These are phyloP conservation scores for Dothiorella sarmentorum DNA, from an alignment of 2,329 filamentous ascomycete species.

Conservation along the genomic window DNA sequence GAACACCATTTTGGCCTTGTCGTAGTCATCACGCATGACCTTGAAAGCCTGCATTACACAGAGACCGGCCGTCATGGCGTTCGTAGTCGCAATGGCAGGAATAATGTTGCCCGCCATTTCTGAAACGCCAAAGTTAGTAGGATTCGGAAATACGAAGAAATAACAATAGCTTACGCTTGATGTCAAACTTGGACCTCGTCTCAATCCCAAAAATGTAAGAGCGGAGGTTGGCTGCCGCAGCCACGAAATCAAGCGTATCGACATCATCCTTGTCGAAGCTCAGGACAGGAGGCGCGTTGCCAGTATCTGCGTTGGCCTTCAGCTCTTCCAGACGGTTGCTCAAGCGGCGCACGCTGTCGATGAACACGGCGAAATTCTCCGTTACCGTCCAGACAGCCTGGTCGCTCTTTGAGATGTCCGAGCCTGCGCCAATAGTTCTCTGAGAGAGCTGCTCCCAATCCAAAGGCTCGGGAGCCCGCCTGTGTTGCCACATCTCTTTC, in stretches of 20 bases:
- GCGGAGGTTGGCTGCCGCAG: constrained; percentile 83
- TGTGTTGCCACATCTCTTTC: constrained; percentile 94
- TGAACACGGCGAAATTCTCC: constrained; percentile 84
- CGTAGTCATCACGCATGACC: constrained; percentile 69
- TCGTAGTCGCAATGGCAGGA: constrained; percentile 95
- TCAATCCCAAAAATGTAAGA: constrained; percentile 89
- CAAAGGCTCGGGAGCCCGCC: constrained; percentile 69
- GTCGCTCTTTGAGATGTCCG: constrained; percentile 59
- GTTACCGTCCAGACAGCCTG: constrained; percentile 77
- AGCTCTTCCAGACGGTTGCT: constrained; percentile 68
- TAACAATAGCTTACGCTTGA: constrained; percentile 59
- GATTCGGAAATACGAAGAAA: background rate
- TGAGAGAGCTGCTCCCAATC: constrained; percentile 61
- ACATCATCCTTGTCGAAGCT: constrained; percentile 96
- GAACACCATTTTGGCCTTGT: constrained; percentile 79
- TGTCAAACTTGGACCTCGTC: constrained; percentile 85
- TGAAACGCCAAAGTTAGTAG: constrained; percentile 22
- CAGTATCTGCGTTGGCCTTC: constrained; percentile 53
- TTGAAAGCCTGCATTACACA: constrained; percentile 94
- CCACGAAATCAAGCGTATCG: constrained; percentile 92
- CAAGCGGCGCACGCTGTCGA: constrained; percentile 74
- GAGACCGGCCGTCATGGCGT: constrained; percentile 89
- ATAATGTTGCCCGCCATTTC: constrained; percentile 99
- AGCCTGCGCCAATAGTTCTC: constrained; percentile 50
- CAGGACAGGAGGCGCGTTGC: constrained; percentile 57